Evolutionary conservation across 106 monocot species (phyloP), one percentile per base, ranked within the genome.

Genomic region (Dendrobium officinale): DNA sequence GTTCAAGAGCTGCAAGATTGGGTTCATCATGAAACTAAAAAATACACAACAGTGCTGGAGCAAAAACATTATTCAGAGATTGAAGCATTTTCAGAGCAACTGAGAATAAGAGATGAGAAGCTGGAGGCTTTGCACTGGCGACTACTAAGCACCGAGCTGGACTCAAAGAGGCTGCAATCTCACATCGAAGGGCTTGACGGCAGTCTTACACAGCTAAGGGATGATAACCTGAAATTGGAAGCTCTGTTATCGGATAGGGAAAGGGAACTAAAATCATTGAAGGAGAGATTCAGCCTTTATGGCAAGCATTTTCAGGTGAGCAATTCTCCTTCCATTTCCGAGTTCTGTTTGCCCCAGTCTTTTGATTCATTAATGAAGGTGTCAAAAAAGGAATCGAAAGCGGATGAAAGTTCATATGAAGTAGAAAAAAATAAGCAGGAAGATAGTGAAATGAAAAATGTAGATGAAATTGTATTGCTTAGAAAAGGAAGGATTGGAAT

Each of bases 81-180:
- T n/a, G 92, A 94, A 79, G 96, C 92, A 42, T 94, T 97, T 80
- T 74, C 87, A 75, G 94, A 92, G 73, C 92, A 98, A 80, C 81
- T 94, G 86, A 88, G 90, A 49, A 72, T 85, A 67, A 92, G 92
- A 80, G 97, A 97, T 31, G 97, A 94, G 84, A 92, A 89, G 79
- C 80, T 97, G 6, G 94, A 94, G 75, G 83, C 82, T 19, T 74
- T 88, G 3, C 85, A 75, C 24, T 92, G 92, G 90, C 80, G 85
- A 42, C 29, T 94, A 19, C 83, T 92, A 15, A 89, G 86, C 82
- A 80, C 74, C 75, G 97, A 94, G 54, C 78, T 91, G 1, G 94
- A 97, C 67, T 75, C 87, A 20, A 90, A 94, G 88, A 58, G 82
- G 41, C 82, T 97, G 17, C 90, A 88, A 26, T 87, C 88, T 68